Conservation (phyloP, 441 rosid species). For the Bruguiera hainesii region DNA sequence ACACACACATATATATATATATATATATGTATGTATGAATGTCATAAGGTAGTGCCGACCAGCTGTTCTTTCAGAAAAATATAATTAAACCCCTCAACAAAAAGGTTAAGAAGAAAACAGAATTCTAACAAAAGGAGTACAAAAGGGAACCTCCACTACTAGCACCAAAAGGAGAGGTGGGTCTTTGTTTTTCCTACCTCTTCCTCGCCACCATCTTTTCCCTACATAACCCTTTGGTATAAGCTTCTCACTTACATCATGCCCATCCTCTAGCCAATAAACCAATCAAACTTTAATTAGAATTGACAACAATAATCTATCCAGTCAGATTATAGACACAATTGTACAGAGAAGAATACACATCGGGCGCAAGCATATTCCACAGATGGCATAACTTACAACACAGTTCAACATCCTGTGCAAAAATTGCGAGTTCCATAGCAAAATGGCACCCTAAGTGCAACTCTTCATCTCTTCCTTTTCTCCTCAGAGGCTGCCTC, state of each 20-base stretch:
- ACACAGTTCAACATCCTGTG: conserved; percentile 11
- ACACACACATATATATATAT: background rate
- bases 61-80: conserved; percentile 20
- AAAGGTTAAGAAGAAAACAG: background rate
- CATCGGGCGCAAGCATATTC: conserved; percentile 17
- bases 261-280: conserved; percentile 19
- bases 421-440: conserved; percentile 23
- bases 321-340: conserved; percentile 30
- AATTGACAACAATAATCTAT: conserved; percentile 18
- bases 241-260: background rate
- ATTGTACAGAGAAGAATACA: conserved; percentile 19
- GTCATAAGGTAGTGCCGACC: conserved; percentile 18
- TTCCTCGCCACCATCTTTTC: background rate
- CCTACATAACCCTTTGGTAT: conserved; percentile 13
- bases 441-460: conserved; percentile 16
- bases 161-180: conserved; percentile 14
- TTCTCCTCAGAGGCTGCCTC: conserved; percentile 23
- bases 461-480: background rate
- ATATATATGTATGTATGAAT: background rate
- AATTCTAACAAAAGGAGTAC: conserved; percentile 6
- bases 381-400: conserved; percentile 12
- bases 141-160: conserved; percentile 9
- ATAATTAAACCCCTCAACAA: conserved; percentile 5
- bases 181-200: background rate
- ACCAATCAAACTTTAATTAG: conserved; percentile 25